A percentile compares a stretch with the other conserved stretches of the same genome.
These are phyloP conservation scores for Neurospora tetrasperma DNA, from an alignment of 495 filamentous ascomycete species.

Conservation along the genomic window DNA sequence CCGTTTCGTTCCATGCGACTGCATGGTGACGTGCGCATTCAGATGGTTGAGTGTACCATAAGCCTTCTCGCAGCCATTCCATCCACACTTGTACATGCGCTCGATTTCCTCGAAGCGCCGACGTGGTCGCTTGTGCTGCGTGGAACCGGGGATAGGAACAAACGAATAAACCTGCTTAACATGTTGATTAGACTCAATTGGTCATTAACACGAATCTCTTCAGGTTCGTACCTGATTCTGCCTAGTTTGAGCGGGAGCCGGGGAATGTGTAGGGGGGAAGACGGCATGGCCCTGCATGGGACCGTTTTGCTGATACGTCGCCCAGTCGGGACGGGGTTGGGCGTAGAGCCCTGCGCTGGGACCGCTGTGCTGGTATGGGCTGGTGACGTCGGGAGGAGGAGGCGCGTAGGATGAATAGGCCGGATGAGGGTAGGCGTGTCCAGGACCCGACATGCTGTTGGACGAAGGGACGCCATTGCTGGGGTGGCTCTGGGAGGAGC, in stretches of 20 bases:
- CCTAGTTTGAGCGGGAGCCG: slow-evolving; percentile 43
- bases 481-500: background rate
- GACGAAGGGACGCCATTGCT: background rate
- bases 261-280: slow-evolving; percentile 47
- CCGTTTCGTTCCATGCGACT: slow-evolving; percentile 82
- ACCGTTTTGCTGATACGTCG: slow-evolving; percentile 56
- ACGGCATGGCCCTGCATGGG: slow-evolving; percentile 39
- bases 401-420: slow-evolving; percentile 69
- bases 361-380: slow-evolving; percentile 48
- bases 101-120: slow-evolving; percentile 97
- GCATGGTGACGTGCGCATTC: slow-evolving; percentile 97
- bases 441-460: background rate
- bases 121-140: slow-evolving; percentile 93
- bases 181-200: slow-evolving; percentile 4
- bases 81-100: slow-evolving; percentile 99
- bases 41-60: slow-evolving; percentile 95
- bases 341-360: slow-evolving; percentile 47
- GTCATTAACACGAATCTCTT: background rate
- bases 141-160: slow-evolving; percentile 92
- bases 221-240: slow-evolving; percentile 60
- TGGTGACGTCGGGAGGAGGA: slow-evolving; percentile 74
- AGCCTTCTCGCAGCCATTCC: slow-evolving; percentile 96
- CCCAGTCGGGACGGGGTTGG: slow-evolving; percentile 70
- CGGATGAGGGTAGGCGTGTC: background rate
- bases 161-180: slow-evolving; percentile 81